Percentiles rank a stretch among this genome's conserved stretches.
Conservation (phyloP, 2,329 filamentous ascomycete species). For the Cercospora zeina region DNA sequence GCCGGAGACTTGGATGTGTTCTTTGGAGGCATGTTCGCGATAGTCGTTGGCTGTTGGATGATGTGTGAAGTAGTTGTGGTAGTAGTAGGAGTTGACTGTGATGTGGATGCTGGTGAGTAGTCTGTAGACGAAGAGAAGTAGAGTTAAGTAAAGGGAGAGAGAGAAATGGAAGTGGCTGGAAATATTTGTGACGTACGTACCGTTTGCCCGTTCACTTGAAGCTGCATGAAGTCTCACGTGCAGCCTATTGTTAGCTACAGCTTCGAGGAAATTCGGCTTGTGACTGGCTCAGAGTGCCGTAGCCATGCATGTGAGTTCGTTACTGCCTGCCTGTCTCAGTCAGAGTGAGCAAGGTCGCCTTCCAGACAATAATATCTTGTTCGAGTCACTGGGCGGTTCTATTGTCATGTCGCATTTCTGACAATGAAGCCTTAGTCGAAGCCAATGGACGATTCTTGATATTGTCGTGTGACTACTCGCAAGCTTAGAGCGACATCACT, state of each 20-base stretch:
- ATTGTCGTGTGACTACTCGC: neutral
- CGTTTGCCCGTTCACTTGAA: slow-evolving; percentile 1
- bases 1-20: neutral
- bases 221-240: neutral
- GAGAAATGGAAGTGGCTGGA: neutral
- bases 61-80: neutral
- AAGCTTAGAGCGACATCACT: neutral
- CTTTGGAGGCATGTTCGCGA: slow-evolving; percentile 9
- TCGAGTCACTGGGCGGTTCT: neutral
- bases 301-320: neutral
- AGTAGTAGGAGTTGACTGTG: neutral
- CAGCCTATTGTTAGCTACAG: slow-evolving; percentile 4
- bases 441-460: neutral
- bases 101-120: neutral
- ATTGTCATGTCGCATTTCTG: neutral
- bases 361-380: neutral
- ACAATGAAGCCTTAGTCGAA: no score
- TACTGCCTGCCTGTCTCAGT: neutral
- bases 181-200: neutral
- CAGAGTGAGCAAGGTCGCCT: neutral
- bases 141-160: neutral
- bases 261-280: neutral
- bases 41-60: neutral
- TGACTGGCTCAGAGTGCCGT: neutral
- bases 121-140: neutral